phyloP scores from a whole-genome alignment of 345 rosid genomes.

The Syzygium aromaticum region DNA sequence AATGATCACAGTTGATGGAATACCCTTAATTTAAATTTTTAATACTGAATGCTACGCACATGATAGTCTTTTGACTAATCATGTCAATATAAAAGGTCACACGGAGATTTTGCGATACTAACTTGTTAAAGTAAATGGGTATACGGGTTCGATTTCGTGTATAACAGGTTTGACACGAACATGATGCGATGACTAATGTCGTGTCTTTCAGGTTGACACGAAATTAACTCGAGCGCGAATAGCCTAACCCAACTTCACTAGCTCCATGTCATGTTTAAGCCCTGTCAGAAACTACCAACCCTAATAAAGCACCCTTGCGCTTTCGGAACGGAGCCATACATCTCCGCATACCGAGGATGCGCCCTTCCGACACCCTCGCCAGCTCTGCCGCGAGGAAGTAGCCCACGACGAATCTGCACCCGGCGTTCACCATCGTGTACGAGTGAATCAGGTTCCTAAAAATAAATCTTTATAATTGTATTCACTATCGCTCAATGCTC shows the following conservation, averaged over 20 bases:
- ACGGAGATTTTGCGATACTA: not conserved
- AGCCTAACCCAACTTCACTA: not conserved
- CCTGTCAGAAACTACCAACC: constrained; percentile 22
- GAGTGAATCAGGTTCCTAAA: constrained; percentile 30
- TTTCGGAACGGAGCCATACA: constrained; percentile 75
- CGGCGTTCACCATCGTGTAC: constrained; percentile 73
- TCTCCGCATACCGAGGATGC: constrained; percentile 48
- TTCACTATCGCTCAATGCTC: not conserved
- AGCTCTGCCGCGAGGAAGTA: constrained; percentile 57
- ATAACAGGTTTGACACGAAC: not conserved
- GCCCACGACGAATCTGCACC: constrained; percentile 73
- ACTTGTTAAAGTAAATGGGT: not conserved
- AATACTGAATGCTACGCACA: not conserved
- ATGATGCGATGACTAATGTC: not conserved
- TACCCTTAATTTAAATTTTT: not conserved
- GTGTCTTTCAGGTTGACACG: not conserved
- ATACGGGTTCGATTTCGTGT: not conserved
- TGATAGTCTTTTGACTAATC: not conserved
- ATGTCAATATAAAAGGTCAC: not conserved
- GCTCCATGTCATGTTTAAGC: not conserved
- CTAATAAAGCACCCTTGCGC: constrained; percentile 57
- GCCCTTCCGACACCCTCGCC: constrained; percentile 57
- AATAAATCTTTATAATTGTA: not conserved
- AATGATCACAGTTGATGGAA: not conserved
- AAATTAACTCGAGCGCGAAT: not conserved